Evolutionary conservation across 192 early-diverging fungal species (phyloP).

Genomic region (Radiomyces spectabilis): DNA sequence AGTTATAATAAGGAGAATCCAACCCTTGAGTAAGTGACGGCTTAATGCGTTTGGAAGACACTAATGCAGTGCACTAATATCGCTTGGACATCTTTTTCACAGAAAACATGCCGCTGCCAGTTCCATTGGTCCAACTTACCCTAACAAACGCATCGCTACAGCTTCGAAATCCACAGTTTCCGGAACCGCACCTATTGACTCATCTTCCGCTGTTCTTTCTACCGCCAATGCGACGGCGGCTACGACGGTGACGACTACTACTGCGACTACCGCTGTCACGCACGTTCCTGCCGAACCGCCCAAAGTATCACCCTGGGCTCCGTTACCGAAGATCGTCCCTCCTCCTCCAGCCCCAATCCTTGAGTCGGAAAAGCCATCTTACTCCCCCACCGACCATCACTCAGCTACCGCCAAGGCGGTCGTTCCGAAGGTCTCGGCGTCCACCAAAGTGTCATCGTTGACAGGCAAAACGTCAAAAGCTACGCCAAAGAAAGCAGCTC

Average conservation of each 20-base stretch:
- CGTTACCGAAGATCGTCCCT: conserved; percentile 12
- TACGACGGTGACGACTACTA: background rate
- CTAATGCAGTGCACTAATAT: too few species aligned
- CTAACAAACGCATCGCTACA: conserved; percentile 1
- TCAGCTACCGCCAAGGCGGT: too few species aligned
- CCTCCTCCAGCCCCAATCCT: background rate
- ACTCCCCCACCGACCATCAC: background rate
- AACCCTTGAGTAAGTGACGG: conserved; percentile 57
- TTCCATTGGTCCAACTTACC: background rate
- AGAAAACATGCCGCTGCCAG: conserved; percentile 1
- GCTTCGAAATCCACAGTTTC: too few species aligned
- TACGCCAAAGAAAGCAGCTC: too few species aligned
- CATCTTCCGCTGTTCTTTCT: background rate
- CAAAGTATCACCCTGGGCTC: conserved; percentile 13
- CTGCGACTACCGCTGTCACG: background rate
- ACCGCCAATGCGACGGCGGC: conserved; percentile 1
- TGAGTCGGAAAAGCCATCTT: background rate
- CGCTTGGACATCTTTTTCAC: too few species aligned
- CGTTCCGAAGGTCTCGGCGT: too few species aligned
- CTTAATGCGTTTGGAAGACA: too few species aligned
- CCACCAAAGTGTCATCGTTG: too few species aligned
- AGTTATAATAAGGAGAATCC: conserved; percentile 88
- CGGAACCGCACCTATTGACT: too few species aligned
- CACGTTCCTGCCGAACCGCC: background rate
- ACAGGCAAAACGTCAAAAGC: too few species aligned